Conservation (phyloP, 2,329 filamentous ascomycete genomes). For the Proliferodiscus dingleyae region DNA sequence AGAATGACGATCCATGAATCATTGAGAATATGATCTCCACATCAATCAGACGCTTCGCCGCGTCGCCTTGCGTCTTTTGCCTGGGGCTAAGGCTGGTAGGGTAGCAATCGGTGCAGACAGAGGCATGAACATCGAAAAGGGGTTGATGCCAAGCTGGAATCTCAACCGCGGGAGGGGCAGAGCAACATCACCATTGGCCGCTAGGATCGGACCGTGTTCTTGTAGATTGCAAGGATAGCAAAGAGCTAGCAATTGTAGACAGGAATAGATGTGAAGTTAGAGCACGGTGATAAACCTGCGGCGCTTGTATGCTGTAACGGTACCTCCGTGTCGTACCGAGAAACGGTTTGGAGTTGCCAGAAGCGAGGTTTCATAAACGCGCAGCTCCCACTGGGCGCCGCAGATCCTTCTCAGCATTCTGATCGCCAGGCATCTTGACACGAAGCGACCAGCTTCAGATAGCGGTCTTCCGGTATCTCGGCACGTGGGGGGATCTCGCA, state of each 20-base stretch:
- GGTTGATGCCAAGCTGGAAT: constrained; percentile 18
- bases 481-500: constrained; percentile 6
- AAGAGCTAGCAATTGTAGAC: constrained; percentile 3
- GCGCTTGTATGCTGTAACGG: constrained; percentile 12
- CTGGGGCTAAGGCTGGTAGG: neutral
- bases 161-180: constrained; percentile 6
- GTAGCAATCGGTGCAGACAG: neutral
- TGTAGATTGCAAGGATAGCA: neutral
- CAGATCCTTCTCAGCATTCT: constrained; percentile 13
- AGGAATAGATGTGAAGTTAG: constrained; percentile 14
- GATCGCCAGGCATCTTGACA: constrained; percentile 12
- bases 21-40: constrained; percentile 6
- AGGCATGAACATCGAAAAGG: constrained; percentile 10
- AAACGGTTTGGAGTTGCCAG: constrained; percentile 16
- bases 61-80: neutral
- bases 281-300: constrained; percentile 3
- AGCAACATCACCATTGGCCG: constrained; percentile 1
- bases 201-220: constrained; percentile 17
- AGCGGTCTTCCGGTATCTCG: constrained; percentile 11
- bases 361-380: constrained; percentile 24
- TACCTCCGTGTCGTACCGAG: constrained; percentile 8
- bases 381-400: constrained; percentile 22
- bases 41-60: constrained; percentile 11
- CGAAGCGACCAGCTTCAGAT: constrained; percentile 13
- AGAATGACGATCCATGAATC: constrained; percentile 21